Evolutionary conservation across 1,284 basidiomycete species (phyloP).

Genomic region (Cryptococcus neoformans): DNA sequence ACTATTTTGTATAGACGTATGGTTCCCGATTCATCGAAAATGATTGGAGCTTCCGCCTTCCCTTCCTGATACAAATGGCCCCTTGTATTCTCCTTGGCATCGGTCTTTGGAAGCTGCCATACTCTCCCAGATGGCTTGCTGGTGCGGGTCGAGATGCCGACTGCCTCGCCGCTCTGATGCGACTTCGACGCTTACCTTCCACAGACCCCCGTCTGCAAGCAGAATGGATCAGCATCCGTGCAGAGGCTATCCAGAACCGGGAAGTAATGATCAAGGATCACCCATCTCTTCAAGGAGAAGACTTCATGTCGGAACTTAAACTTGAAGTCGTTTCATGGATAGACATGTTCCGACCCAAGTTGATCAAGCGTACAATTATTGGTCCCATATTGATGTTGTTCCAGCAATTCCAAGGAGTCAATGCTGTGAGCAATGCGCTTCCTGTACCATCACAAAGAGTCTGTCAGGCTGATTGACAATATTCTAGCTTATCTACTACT

Average conservation of each 20-base stretch:
- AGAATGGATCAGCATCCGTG: slow-evolving; percentile 42
- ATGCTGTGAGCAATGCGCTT: slow-evolving; percentile 9
- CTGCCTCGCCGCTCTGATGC: slow-evolving; percentile 24
- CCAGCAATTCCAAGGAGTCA: slow-evolving; percentile 33
- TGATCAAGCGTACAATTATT: slow-evolving; percentile 20
- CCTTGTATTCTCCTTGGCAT: slow-evolving; percentile 31
- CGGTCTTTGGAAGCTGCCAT: slow-evolving; percentile 52
- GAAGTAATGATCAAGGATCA: slow-evolving; percentile 15
- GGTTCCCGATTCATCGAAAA: slow-evolving; percentile 16
- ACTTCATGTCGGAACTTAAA: slow-evolving; percentile 14
- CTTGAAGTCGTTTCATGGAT: slow-evolving; percentile 20
- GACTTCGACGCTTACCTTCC: slow-evolving; percentile 34
- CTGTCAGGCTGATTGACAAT: background rate
- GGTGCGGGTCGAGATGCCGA: slow-evolving; percentile 44
- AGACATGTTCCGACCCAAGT: slow-evolving; percentile 23
- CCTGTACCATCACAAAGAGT: background rate
- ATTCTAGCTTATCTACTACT: background rate
- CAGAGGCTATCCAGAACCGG: slow-evolving; percentile 29
- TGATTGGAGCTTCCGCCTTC: slow-evolving; percentile 31
- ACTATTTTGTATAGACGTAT: slow-evolving; percentile 10
- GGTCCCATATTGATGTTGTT: slow-evolving; percentile 28
- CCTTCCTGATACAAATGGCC: slow-evolving; percentile 34
- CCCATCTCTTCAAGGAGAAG: slow-evolving; percentile 12
- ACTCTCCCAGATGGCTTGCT: slow-evolving; percentile 61
- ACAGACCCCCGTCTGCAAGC: slow-evolving; percentile 35